Evolutionary conservation across 2,329 filamentous ascomycete genomes (phyloP).

Genomic region (Epichloe glyceriae): DNA sequence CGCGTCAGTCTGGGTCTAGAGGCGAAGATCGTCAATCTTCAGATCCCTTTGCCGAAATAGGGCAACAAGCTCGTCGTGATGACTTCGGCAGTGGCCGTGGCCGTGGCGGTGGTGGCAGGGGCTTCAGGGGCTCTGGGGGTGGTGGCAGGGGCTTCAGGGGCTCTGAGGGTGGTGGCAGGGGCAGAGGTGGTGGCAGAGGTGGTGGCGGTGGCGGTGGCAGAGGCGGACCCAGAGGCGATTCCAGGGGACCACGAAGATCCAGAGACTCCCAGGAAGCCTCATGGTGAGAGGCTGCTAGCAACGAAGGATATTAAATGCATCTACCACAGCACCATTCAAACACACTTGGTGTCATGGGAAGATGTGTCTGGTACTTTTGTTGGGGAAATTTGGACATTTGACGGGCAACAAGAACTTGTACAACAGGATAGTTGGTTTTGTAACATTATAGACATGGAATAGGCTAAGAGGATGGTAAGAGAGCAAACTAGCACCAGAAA

Average conservation of each 20-base stretch:
- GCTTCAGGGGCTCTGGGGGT: not conserved
- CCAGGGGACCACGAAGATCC: not conserved
- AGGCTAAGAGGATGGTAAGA: not conserved
- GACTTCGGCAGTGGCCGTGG: constrained; percentile 11
- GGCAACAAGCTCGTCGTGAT: constrained; percentile 15
- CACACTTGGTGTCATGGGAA: not conserved
- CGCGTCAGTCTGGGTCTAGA: constrained; percentile 5
- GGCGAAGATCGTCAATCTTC: constrained; percentile 8
- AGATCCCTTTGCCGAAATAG: constrained; percentile 17
- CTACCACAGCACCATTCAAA: not conserved
- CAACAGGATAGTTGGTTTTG: constrained; percentile 1
- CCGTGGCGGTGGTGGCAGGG: constrained; percentile 10
- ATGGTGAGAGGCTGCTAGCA: not conserved
- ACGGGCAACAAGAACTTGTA: not conserved
- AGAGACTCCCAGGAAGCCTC: not conserved
- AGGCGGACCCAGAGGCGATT: not conserved
- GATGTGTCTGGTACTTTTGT: not conserved
- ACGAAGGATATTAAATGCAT: not conserved
- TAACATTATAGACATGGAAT: constrained; percentile 1
- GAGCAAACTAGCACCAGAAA: not conserved
- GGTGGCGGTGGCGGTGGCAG: not conserved
- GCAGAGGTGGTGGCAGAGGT: constrained; percentile 9
- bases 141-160: not conserved
- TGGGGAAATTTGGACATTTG: not conserved
- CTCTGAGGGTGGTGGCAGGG: constrained; percentile 6